These are phyloP conservation scores for Oemleria cerasiformis DNA, from an alignment of 306 rosid genomes.

Conservation along the genomic window DNA sequence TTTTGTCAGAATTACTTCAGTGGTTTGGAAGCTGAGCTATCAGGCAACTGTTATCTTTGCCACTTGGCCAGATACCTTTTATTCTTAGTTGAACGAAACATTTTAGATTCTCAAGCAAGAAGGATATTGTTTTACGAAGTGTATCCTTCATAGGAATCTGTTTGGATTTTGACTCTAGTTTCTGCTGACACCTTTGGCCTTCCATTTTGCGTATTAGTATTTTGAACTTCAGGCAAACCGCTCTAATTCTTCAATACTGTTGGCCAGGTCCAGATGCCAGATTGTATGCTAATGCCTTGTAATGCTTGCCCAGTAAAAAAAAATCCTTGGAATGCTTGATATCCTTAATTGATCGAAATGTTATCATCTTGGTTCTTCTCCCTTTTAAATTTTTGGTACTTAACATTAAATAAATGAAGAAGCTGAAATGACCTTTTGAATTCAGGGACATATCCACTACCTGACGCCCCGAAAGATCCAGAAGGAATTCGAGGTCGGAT, in stretches of 20 bases:
- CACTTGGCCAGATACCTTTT: background rate
- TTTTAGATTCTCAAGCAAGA: background rate
- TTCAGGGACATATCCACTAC: conserved; percentile 55
- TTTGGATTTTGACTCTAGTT: background rate
- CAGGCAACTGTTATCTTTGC: background rate
- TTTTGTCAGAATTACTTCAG: background rate
- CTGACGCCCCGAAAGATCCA: conserved; percentile 33
- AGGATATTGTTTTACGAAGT: background rate
- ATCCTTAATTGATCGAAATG: background rate
- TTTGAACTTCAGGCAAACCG: background rate
- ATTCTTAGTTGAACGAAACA: background rate
- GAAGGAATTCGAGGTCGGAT: conserved; percentile 52
- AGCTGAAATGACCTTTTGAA: conserved; percentile 9
- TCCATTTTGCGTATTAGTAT: background rate
- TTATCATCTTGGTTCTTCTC: background rate
- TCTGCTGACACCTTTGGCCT: too few relatives aligned
- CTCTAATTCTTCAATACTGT: background rate
- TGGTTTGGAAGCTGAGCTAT: background rate
- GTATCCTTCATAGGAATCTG: background rate
- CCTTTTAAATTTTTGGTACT: background rate
- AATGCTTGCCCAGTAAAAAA: background rate
- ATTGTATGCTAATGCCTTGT: too few relatives aligned
- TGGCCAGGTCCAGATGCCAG: too few relatives aligned
- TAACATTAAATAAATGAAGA: background rate
- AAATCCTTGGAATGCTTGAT: background rate